A percentile compares a stretch with the other conserved stretches of the same genome.
phyloP scores from a whole-genome alignment of 345 rosid genomes.

The Lumnitzera littorea region DNA sequence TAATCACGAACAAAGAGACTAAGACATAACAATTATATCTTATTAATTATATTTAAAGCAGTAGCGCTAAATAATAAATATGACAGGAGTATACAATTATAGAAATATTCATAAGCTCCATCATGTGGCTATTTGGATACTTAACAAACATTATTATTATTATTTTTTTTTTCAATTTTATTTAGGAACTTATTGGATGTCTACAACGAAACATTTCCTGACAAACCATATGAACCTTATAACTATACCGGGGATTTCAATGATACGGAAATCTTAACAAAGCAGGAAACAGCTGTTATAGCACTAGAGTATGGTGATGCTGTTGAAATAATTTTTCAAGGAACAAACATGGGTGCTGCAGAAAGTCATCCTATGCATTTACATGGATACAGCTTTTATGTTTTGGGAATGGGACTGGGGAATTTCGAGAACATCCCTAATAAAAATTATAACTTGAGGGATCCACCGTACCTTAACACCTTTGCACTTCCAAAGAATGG shows the following conservation, averaged over 20 bases:
- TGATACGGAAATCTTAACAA: not conserved
- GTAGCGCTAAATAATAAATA: too few species aligned
- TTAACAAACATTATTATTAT: too few species aligned
- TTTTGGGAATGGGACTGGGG: constrained; percentile 31
- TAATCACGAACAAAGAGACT: too few species aligned
- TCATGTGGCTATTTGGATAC: too few species aligned
- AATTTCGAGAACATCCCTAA: constrained; percentile 24
- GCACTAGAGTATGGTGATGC: constrained; percentile 21
- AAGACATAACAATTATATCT: too few species aligned
- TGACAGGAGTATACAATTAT: too few species aligned
- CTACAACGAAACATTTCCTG: constrained; percentile 8
- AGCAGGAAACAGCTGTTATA: constrained; percentile 17
- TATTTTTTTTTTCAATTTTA: too few species aligned
- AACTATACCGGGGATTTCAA: constrained; percentile 28
- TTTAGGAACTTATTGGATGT: not conserved
- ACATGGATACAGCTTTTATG: constrained; percentile 36
- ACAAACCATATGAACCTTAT: constrained; percentile 8
- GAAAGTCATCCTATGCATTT: constrained; percentile 38
- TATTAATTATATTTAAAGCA: too few species aligned
- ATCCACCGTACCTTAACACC: constrained; percentile 36
- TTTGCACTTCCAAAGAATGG: constrained; percentile 19
- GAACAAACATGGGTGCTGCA: constrained; percentile 22
- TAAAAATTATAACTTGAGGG: constrained; percentile 16
- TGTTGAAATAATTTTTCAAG: constrained; percentile 37
- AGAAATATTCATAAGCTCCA: too few species aligned